Percentiles rank a stretch among this genome's conserved stretches.
phyloP scores from a whole-genome alignment of 345 rosid species.

The Eucalyptus tenuipes region DNA sequence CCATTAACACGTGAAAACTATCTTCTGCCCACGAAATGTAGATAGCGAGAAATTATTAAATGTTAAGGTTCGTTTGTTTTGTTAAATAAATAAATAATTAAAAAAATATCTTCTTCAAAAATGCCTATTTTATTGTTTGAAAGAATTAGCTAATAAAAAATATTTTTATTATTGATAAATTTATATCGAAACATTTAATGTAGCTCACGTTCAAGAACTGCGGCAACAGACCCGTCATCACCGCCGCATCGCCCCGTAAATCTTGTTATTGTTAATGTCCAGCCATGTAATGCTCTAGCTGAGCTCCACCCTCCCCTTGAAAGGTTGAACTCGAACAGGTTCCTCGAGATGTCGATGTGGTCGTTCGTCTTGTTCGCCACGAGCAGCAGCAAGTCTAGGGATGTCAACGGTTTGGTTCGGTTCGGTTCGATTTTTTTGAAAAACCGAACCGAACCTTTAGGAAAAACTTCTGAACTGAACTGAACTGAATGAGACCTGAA shows the following conservation, averaged over 20 bases:
- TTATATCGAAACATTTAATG: not conserved
- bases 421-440: too few relatives aligned
- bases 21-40: not conserved
- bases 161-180: too few relatives aligned
- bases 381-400: slow-evolving; percentile 33
- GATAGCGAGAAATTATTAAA: too few relatives aligned
- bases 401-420: too few relatives aligned
- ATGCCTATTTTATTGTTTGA: too few relatives aligned
- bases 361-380: slow-evolving; percentile 34
- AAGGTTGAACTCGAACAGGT: slow-evolving; percentile 39
- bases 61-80: not conserved
- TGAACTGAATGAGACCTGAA: too few relatives aligned
- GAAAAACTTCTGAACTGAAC: too few relatives aligned
- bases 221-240: not conserved
- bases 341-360: slow-evolving; percentile 35
- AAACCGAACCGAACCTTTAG: too few relatives aligned
- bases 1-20: not conserved
- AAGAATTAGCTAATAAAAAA: too few relatives aligned
- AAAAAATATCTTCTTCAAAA: not conserved
- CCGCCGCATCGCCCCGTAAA: not conserved
- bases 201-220: not conserved
- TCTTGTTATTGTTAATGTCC: slow-evolving; percentile 57
- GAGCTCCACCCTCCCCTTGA: slow-evolving; percentile 27
- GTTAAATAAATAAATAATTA: too few relatives aligned
- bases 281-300: slow-evolving; percentile 15